Conservation (phyloP, 2,329 filamentous ascomycete genomes). For the Xylaria polymorpha region DNA sequence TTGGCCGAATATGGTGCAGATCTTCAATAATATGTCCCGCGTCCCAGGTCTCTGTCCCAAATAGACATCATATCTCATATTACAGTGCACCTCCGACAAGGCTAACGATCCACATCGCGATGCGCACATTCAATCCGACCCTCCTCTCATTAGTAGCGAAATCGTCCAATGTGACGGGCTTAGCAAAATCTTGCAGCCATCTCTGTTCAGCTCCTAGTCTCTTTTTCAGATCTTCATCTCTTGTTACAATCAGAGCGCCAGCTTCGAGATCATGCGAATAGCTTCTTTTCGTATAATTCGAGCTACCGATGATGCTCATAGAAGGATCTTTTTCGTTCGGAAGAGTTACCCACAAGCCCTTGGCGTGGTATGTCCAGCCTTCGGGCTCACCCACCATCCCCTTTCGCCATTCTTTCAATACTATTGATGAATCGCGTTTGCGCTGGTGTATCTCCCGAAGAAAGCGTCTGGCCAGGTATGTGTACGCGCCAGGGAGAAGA, state of each 20-base stretch:
- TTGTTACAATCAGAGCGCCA: constrained; percentile 86
- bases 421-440: constrained; percentile 67
- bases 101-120: constrained; percentile 95
- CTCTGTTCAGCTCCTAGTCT: constrained; percentile 82
- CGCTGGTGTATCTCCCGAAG: constrained; percentile 67
- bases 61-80: background rate
- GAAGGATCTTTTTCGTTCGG: constrained; percentile 74
- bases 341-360: constrained; percentile 90
- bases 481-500: constrained; percentile 91
- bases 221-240: constrained; percentile 75
- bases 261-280: constrained; percentile 93
- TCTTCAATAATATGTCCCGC: constrained; percentile 9
- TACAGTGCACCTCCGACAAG: constrained; percentile 88
- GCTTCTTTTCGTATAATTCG: constrained; percentile 94
- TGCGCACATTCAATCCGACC: constrained; percentile 83
- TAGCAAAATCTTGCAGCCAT: constrained; percentile 82
- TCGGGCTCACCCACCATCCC: constrained; percentile 83
- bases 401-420: constrained; percentile 86
- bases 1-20: constrained; percentile 18
- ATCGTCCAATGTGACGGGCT: constrained; percentile 76
- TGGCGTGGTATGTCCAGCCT: constrained; percentile 98
- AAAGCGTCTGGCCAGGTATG: constrained; percentile 85
- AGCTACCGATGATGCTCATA: constrained; percentile 87
- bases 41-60: background rate
- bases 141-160: constrained; percentile 83